A percentile compares a stretch with the other conserved stretches of the same genome.
These are phyloP conservation scores for Penicillium sumatraense DNA, from an alignment of 2,329 filamentous ascomycete genomes.

Conservation along the genomic window DNA sequence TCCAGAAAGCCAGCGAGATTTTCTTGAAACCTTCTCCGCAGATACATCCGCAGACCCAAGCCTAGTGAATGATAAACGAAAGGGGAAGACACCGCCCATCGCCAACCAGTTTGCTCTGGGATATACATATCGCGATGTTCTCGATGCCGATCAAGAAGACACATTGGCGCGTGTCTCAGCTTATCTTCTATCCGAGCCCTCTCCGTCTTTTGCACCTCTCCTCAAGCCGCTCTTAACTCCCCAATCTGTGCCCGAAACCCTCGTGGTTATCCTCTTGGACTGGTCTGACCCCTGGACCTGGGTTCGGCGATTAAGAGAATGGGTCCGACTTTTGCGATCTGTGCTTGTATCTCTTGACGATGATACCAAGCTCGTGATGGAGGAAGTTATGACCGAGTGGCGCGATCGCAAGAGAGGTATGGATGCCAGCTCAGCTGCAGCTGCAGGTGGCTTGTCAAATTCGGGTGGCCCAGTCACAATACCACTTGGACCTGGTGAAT, in stretches of 20 bases:
- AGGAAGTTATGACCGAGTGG: constrained; percentile 82
- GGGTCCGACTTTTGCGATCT: constrained; percentile 81
- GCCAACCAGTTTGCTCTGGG: constrained; percentile 91
- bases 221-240: constrained; percentile 83
- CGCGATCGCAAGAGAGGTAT: constrained; percentile 72
- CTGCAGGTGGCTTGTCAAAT: constrained; percentile 58
- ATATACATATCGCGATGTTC: constrained; percentile 93
- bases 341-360: constrained; percentile 74
- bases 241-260: constrained; percentile 80
- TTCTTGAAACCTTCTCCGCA: constrained; percentile 65
- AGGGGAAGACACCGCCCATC: constrained; percentile 70
- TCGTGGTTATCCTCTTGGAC: constrained; percentile 89
- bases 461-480: constrained; percentile 71
- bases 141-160: constrained; percentile 96
- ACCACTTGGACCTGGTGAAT: constrained; percentile 85
- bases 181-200: constrained; percentile 85
- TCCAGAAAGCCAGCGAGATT: constrained; percentile 81
- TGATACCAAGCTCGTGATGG: constrained; percentile 80
- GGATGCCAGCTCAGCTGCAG: constrained; percentile 62
- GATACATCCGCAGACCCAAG: constrained; percentile 46
- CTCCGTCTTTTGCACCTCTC: constrained; percentile 78
- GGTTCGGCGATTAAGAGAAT: constrained; percentile 85
- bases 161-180: constrained; percentile 86
- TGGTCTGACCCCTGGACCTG: constrained; percentile 95
- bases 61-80: constrained; percentile 51